A percentile compares a stretch with the other conserved stretches of the same genome.
Evolutionary conservation across 306 rosid species (phyloP).

Genomic region (Quercus bicolor): DNA sequence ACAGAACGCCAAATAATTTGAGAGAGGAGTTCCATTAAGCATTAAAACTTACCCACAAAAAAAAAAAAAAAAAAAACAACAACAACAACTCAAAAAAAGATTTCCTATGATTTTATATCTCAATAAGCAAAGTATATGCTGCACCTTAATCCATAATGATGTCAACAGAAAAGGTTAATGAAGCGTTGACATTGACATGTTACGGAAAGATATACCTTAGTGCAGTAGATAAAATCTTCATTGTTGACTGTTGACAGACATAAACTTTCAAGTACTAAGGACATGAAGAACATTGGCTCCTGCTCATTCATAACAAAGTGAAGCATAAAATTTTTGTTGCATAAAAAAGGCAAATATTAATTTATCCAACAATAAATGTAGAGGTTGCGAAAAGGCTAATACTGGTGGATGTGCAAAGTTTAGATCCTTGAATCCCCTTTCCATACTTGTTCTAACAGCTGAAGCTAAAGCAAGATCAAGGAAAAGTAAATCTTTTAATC

Average conservation of each 20-base stretch:
- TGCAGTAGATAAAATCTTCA: slow-evolving; percentile 39
- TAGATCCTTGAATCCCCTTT: slow-evolving; percentile 25
- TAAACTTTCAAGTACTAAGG: slow-evolving; percentile 30
- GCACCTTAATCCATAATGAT: not conserved
- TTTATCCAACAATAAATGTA: not conserved
- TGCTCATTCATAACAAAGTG: slow-evolving; percentile 14
- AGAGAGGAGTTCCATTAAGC: not conserved
- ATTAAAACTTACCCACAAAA: not conserved
- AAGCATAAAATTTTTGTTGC: not conserved
- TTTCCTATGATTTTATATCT: not conserved
- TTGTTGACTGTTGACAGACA: slow-evolving; percentile 26
- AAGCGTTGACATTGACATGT: too few relatives aligned
- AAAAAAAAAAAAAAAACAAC: not conserved
- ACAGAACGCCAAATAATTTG: not conserved
- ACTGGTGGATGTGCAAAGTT: slow-evolving; percentile 18
- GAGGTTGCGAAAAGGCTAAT: not conserved
- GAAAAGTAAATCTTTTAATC: slow-evolving; percentile 34
- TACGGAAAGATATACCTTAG: slow-evolving; percentile 20
- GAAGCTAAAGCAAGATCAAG: slow-evolving; percentile 34
- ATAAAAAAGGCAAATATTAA: not conserved
- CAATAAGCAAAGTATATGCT: slow-evolving; percentile 4
- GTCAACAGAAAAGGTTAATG: not conserved
- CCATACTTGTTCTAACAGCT: slow-evolving; percentile 29
- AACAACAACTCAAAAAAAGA: not conserved
- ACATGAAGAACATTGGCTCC: slow-evolving; percentile 34